A percentile compares a stretch with the other conserved stretches of the same genome.
Evolutionary conservation across 2,329 filamentous ascomycete species (phyloP).

Genomic region (Calonectria honghensis): DNA sequence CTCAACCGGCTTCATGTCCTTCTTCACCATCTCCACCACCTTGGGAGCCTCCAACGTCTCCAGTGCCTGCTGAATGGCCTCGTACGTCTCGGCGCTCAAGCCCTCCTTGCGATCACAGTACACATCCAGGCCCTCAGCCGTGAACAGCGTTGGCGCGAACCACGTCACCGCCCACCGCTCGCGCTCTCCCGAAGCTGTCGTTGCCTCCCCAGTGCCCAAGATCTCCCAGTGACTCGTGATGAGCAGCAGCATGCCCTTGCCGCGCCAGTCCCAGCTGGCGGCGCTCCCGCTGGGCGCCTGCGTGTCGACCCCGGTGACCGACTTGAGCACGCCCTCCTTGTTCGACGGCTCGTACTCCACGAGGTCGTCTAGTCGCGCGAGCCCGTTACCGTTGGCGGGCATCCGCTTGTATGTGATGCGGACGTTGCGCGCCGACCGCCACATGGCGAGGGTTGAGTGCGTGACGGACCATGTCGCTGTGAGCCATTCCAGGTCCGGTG

Average conservation of each 20-base stretch:
- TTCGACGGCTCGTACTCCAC: constrained; percentile 80
- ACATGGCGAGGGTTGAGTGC: constrained; percentile 86
- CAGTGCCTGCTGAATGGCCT: constrained; percentile 73
- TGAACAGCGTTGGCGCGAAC: constrained; percentile 89
- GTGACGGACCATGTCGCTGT: constrained; percentile 83
- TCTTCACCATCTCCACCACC: constrained; percentile 70
- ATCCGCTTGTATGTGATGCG: constrained; percentile 83
- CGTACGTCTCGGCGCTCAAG: constrained; percentile 73
- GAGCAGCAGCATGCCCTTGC: constrained; percentile 83
- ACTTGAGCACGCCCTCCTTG: constrained; percentile 71
- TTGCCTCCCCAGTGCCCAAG: constrained; percentile 80
- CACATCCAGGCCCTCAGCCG: constrained; percentile 86
- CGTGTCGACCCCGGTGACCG: constrained; percentile 79
- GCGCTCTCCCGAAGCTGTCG: constrained; percentile 60
- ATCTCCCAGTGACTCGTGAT: constrained; percentile 88
- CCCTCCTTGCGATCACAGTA: constrained; percentile 80
- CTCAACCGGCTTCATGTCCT: constrained; percentile 70
- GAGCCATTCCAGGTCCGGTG: constrained; percentile 76
- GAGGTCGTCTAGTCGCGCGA: constrained; percentile 78
- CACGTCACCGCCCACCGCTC: constrained; percentile 87
- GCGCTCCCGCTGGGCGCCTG: constrained; percentile 52
- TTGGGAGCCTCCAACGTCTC: constrained; percentile 68
- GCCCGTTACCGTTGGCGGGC: constrained; percentile 60
- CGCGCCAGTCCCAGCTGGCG: constrained; percentile 83
- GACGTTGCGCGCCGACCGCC: constrained; percentile 87